phyloP scores from a whole-genome alignment of 352 stramenopile genomes.

The Pythium brachiatum region DNA sequence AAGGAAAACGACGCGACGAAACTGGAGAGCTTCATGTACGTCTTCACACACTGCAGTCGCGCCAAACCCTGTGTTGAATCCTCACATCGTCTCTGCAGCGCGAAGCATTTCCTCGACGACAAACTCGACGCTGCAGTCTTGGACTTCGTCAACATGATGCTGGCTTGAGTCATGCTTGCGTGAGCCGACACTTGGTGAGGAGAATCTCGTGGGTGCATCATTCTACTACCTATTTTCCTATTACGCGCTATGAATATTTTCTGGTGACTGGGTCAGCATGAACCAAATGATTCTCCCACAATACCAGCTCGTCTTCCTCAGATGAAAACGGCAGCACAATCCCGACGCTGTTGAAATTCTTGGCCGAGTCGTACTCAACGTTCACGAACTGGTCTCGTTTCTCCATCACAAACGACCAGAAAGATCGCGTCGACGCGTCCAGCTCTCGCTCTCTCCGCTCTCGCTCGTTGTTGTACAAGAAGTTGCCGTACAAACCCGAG shows the following conservation, averaged over 20 bases:
- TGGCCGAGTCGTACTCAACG: conserved; percentile 73
- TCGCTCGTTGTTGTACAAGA: conserved; percentile 96
- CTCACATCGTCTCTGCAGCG: conserved; percentile 2
- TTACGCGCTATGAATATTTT: conserved; percentile 62
- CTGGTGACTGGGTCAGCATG: conserved; percentile 83
- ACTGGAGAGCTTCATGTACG: conserved; percentile 35
- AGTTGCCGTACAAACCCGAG: conserved; percentile 96
- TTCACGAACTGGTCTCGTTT: conserved; percentile 74
- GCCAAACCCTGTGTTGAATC: not conserved
- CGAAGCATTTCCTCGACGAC: conserved; percentile 25
- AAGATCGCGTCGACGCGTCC: conserved; percentile 53
- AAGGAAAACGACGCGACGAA: conserved; percentile 2
- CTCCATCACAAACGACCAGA: conserved; percentile 70
- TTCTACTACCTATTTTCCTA: conserved; percentile 19
- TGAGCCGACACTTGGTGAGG: not conserved
- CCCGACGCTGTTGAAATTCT: conserved; percentile 86
- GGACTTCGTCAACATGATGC: conserved; percentile 29
- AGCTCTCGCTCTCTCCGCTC: conserved; percentile 68
- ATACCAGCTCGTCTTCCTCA: conserved; percentile 78
- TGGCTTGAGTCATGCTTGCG: conserved; percentile 11
- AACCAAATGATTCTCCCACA: conserved; percentile 81
- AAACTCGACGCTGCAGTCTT: conserved; percentile 20
- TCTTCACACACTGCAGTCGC: not conserved
- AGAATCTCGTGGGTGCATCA: not conserved
- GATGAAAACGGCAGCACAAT: conserved; percentile 76